Evolutionary conservation across 2,329 filamentous ascomycete genomes (phyloP), one percentile per base, ranked within the genome.

Genomic region (Colletotrichum somersetense): DNA sequence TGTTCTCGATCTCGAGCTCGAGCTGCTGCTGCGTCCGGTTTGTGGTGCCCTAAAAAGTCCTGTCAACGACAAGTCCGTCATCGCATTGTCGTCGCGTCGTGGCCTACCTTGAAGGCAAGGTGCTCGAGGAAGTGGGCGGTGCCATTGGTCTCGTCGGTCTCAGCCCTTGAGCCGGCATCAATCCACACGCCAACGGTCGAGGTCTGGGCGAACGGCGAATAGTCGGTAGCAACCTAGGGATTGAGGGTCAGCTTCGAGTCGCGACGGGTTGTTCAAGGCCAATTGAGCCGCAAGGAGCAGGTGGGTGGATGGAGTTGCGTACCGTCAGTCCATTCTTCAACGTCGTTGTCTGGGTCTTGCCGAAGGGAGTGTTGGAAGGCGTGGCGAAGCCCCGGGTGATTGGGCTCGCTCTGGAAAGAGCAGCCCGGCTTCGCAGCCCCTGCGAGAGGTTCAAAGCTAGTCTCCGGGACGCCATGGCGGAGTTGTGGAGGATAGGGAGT

Each of bases 91-190:
- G 55, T 69, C 58, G 58, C 52, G 38, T 74, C 48, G 62, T 52
- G 38, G 62, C 35, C 78, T 89, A 97, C 95, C 94, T 99, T 99
- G 92, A 99, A 99, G 79, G 97, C 97, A 84, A 99, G 91, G 88
- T 99, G 96, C 90, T 99, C 96, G 80, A 99, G 91, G 89, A 99
- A 99, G 88, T 99, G 96, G 81, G 96, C 96, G 79, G 96, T 99
- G 86, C 96, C 96, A 88, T 98, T 99, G 82, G 94, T 98, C 91
- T 95, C 95, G 86, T 96, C 92, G 79, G 96, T 99, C 90, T 99
- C 96, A 84, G 96, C 95, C 85, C 96, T 91, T 85, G 95, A 98
- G 83, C 96, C 96, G 83, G 97, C 96, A 86, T 99, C 97, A 84
- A 99, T 99, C 95, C 96, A 99, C 77, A 99, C 94, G 83, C 96